Percentiles rank a stretch among this genome's conserved stretches.
These are phyloP conservation scores for Penicillium diatomitis DNA, from an alignment of 495 filamentous ascomycete genomes.

Conservation along the genomic window DNA sequence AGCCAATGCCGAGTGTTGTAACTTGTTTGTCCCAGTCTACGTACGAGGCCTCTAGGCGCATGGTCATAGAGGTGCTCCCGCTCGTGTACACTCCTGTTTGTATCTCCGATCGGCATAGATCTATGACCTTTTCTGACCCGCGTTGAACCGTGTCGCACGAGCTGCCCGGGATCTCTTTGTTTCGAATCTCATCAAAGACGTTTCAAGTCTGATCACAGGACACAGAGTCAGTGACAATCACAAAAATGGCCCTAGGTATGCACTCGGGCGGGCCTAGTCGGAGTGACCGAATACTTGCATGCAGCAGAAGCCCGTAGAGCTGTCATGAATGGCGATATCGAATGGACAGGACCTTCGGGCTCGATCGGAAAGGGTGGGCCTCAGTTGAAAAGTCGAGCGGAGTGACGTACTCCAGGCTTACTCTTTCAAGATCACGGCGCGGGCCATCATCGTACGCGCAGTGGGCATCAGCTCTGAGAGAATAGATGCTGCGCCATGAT, in stretches of 20 bases:
- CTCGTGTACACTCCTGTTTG: background rate
- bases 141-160: slow-evolving; percentile 8
- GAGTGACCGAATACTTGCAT: background rate
- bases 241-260: no score
- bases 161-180: background rate
- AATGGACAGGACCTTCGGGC: slow-evolving; percentile 14
- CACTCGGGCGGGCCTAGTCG: background rate
- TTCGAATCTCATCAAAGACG: slow-evolving; percentile 2
- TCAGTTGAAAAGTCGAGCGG: background rate
- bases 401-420: slow-evolving; percentile 9
- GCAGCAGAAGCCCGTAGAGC: background rate
- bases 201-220: no score
- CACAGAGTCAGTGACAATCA: no score
- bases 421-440: no score
- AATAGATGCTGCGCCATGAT: no score
- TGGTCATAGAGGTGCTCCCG: no score
- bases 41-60: no score
- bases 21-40: no score
- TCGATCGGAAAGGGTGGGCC: slow-evolving; percentile 15
- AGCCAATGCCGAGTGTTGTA: no score
- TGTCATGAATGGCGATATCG: slow-evolving; percentile 8
- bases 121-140: slow-evolving; percentile 8
- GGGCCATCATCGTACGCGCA: no score
- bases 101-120: slow-evolving; percentile 5
- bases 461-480: no score